phyloP scores from a whole-genome alignment of 257 asterid genomes.

The Plantago elongata region DNA sequence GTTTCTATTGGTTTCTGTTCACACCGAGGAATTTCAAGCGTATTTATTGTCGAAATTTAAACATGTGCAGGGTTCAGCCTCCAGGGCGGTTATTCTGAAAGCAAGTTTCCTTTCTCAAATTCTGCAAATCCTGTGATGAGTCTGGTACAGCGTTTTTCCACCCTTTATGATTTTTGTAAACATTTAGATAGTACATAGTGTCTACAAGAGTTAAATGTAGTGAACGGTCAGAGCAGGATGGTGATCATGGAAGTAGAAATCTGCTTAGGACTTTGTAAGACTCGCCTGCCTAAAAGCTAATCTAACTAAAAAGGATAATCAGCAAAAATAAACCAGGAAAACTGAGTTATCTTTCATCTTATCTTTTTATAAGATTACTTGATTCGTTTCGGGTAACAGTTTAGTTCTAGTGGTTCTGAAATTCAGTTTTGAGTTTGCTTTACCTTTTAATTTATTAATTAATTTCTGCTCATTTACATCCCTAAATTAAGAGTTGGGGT shows the following conservation, averaged over 20 bases:
- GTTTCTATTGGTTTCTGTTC: slow-evolving; percentile 12
- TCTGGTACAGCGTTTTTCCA: slow-evolving; percentile 47
- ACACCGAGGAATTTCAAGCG: slow-evolving; percentile 6
- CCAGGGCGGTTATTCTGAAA: slow-evolving; percentile 45
- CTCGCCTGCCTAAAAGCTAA: too few relatives aligned
- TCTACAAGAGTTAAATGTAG: not conserved
- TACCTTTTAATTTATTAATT: too few relatives aligned
- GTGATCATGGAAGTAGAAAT: too few relatives aligned
- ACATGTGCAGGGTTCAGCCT: slow-evolving; percentile 45
- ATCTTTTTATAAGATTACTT: too few relatives aligned
- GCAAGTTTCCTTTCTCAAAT: slow-evolving; percentile 59
- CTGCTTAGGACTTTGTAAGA: too few relatives aligned
- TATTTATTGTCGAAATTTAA: slow-evolving; percentile 18
- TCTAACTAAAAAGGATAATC: too few relatives aligned
- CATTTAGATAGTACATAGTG: not conserved
- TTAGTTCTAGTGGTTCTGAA: too few relatives aligned
- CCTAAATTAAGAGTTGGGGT: not conserved
- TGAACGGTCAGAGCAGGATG: too few relatives aligned
- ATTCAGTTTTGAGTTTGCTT: too few relatives aligned
- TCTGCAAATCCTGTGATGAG: slow-evolving; percentile 85
- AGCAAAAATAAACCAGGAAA: too few relatives aligned
- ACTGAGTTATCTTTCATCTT: too few relatives aligned
- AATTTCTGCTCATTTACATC: not conserved
- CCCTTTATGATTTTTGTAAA: slow-evolving; percentile 6
- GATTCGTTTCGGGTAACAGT: too few relatives aligned